phyloP scores from a whole-genome alignment of 140 eudicot species.

The Anethum foeniculum region DNA sequence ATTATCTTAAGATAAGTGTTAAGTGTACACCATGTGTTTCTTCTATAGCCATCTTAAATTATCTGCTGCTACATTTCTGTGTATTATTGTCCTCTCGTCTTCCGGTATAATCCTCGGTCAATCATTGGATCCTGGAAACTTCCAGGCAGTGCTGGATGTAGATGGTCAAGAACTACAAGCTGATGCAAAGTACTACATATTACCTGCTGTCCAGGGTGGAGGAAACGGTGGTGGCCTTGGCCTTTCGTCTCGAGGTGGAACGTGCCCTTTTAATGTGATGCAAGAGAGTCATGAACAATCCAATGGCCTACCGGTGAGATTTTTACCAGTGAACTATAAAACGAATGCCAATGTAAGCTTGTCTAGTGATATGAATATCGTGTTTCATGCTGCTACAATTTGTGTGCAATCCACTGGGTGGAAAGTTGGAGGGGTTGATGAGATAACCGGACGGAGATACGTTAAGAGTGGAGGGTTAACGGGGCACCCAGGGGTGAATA shows the following conservation, averaged over 20 bases:
- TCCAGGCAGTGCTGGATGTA: slow-evolving; percentile 26
- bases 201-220: slow-evolving; percentile 24
- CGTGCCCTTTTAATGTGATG: slow-evolving; percentile 56
- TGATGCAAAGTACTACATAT: slow-evolving; percentile 33
- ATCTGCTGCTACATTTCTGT: slow-evolving; percentile 7
- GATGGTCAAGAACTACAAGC: slow-evolving; percentile 52
- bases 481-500: slow-evolving; percentile 49
- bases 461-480: slow-evolving; percentile 53
- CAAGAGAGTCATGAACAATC: slow-evolving; percentile 42
- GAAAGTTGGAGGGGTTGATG: slow-evolving; percentile 38
- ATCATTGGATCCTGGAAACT: slow-evolving; percentile 6
- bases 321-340: slow-evolving; percentile 39
- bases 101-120: slow-evolving; percentile 16
- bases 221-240: slow-evolving; percentile 53
- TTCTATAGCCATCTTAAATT: neutral
- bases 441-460: slow-evolving; percentile 35
- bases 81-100: slow-evolving; percentile 15
- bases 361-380: slow-evolving; percentile 49
- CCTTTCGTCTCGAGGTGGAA: slow-evolving; percentile 36
- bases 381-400: slow-evolving; percentile 51
- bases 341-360: slow-evolving; percentile 20
- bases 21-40: neutral
- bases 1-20: neutral
- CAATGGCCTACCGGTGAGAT: slow-evolving; percentile 43
- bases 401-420: slow-evolving; percentile 71